Conservation (phyloP, 306 rosid genomes). For the Glycine soja region DNA sequence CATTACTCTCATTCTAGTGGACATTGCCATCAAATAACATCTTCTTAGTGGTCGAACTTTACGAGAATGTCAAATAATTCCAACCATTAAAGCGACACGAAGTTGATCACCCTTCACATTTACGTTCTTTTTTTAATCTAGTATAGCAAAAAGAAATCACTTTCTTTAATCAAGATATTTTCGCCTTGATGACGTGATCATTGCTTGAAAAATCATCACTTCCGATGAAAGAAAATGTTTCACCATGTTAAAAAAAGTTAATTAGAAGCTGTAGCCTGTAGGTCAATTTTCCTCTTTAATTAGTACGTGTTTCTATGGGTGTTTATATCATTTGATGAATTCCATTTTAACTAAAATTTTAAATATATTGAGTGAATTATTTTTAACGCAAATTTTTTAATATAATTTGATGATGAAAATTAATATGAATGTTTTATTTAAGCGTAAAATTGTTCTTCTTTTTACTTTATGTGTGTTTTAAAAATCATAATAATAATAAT, state of each 20-base stretch:
- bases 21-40: background rate
- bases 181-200: background rate
- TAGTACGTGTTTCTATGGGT: background rate
- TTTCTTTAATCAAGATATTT: constrained; percentile 33
- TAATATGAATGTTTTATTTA: no score
- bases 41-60: constrained; percentile 17
- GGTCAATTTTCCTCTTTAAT: background rate
- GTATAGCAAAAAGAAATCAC: background rate
- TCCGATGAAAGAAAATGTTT: background rate
- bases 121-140: background rate
- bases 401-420: background rate
- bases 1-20: background rate
- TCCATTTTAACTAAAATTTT: background rate
- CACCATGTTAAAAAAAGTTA: background rate
- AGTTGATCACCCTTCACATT: background rate
- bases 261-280: background rate
- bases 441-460: no score
- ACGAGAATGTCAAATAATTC: background rate
- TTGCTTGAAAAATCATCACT: background rate
- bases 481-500: no score
- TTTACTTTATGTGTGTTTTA: no score
- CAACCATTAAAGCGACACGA: constrained; percentile 11
- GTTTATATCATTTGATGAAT: background rate
- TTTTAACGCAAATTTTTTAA: background rate
- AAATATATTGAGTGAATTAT: background rate